These are phyloP conservation scores for Durio zibethinus DNA, from an alignment of 345 rosid genomes.

Conservation along the genomic window DNA sequence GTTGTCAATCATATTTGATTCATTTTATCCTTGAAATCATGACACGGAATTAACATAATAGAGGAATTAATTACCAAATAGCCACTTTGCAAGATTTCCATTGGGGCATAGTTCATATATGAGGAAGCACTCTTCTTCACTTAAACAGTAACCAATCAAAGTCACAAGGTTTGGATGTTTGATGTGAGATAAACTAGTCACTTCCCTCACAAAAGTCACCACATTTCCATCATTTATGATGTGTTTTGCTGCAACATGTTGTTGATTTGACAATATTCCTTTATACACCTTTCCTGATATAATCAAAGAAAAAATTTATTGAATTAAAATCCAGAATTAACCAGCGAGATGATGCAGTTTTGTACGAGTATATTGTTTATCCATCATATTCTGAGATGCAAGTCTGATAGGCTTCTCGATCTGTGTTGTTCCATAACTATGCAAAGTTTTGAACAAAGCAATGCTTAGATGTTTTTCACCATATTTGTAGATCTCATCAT, in stretches of 20 bases:
- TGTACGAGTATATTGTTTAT: background rate
- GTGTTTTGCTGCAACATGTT: conserved; percentile 44
- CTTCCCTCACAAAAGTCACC: conserved; percentile 51
- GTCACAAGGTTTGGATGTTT: conserved; percentile 41
- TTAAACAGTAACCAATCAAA: conserved; percentile 41
- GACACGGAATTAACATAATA: background rate
- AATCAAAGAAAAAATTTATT: background rate
- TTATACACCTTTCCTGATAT: conserved; percentile 48
- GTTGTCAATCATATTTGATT: background rate
- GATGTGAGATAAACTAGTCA: conserved; percentile 35
- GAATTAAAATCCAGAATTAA: background rate
- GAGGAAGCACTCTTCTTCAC: conserved; percentile 43
- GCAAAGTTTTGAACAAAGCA: background rate
- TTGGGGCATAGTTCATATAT: conserved; percentile 48
- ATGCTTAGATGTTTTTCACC: background rate
- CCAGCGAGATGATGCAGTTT: background rate
- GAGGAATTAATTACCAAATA: conserved; percentile 29
- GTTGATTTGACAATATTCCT: conserved; percentile 34
- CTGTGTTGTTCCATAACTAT: background rate
- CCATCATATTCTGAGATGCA: background rate
- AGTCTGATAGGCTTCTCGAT: background rate
- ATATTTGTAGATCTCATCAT: background rate
- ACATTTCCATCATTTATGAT: conserved; percentile 37
- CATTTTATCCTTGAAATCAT: background rate
- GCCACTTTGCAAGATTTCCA: conserved; percentile 50